Percentiles rank a stretch among this genome's conserved stretches.
Evolutionary conservation across 352 stramenopile genomes (phyloP).

Genomic region (Phytopythium delawarense): DNA sequence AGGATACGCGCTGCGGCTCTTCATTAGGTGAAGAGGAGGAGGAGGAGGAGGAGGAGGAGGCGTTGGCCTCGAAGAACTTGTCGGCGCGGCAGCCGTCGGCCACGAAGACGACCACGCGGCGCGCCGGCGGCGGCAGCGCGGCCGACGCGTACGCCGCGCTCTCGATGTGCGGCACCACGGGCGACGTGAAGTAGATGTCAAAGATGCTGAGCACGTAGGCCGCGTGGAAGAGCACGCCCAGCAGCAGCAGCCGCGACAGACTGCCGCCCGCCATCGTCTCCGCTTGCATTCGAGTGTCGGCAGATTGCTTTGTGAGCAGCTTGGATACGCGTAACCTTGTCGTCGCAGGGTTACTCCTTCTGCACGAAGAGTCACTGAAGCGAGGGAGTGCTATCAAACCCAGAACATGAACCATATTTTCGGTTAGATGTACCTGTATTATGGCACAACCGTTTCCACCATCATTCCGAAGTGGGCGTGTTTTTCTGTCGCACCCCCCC

Average conservation of each 20-base stretch:
- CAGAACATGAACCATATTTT: neutral
- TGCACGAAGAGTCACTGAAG: too few relatives aligned
- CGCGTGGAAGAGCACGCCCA: slow-evolving; percentile 76
- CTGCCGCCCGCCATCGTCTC: slow-evolving; percentile 8
- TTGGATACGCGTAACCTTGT: too few relatives aligned
- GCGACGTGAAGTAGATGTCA: slow-evolving; percentile 89
- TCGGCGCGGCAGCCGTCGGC: slow-evolving; percentile 82
- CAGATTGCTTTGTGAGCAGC: too few relatives aligned
- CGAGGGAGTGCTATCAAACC: too few relatives aligned
- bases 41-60: neutral
- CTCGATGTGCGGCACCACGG: slow-evolving; percentile 64
- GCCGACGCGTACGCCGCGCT: slow-evolving; percentile 34
- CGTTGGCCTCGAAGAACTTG: slow-evolving; percentile 74
- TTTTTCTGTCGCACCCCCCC: neutral
- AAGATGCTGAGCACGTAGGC: slow-evolving; percentile 89
- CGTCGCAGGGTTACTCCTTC: too few relatives aligned
- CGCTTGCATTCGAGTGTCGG: too few relatives aligned
- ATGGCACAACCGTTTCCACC: neutral
- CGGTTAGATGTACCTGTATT: too few relatives aligned
- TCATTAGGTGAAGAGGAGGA: neutral
- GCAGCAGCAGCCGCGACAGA: slow-evolving; percentile 38
- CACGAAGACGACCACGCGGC: slow-evolving; percentile 78
- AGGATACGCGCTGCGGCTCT: slow-evolving; percentile 40
- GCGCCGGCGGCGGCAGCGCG: slow-evolving; percentile 30
- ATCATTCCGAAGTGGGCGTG: neutral